These are phyloP conservation scores for Colletotrichum incanum DNA, from an alignment of 2,329 filamentous ascomycete genomes.

Conservation along the genomic window DNA sequence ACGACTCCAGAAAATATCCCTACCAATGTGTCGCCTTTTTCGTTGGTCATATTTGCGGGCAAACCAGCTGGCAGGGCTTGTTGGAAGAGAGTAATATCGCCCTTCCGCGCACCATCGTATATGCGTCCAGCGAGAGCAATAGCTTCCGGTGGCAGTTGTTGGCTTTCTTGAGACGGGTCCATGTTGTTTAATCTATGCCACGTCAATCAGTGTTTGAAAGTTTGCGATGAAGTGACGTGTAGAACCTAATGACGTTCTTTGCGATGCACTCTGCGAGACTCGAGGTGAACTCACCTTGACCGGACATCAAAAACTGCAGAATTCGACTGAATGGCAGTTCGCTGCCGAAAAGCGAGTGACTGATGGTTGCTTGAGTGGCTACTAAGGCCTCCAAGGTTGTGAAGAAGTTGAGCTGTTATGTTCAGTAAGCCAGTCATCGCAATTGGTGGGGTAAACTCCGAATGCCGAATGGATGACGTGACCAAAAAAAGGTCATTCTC, in stretches of 20 bases:
- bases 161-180: conserved; percentile 8
- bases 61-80: conserved; percentile 77
- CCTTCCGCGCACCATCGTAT: conserved; percentile 77
- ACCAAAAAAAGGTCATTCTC: conserved; percentile 8
- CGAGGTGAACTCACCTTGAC: background rate
- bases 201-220: background rate
- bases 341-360: background rate
- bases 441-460: conserved; percentile 13
- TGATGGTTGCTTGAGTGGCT: background rate
- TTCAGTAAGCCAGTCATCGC: background rate
- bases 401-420: background rate
- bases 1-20: conserved; percentile 39
- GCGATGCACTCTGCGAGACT: background rate
- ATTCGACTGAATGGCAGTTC: background rate
- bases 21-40: conserved; percentile 81
- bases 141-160: conserved; percentile 72
- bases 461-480: conserved; percentile 22
- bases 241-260: background rate
- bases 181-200: background rate
- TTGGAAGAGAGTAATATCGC: conserved; percentile 70
- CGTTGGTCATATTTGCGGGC: conserved; percentile 79
- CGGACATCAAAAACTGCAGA: background rate
- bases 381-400: background rate
- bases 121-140: conserved; percentile 77
- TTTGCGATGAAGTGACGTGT: background rate